phyloP scores from a whole-genome alignment of 768 basidiomycete genomes.

The Serendipita sp. region DNA sequence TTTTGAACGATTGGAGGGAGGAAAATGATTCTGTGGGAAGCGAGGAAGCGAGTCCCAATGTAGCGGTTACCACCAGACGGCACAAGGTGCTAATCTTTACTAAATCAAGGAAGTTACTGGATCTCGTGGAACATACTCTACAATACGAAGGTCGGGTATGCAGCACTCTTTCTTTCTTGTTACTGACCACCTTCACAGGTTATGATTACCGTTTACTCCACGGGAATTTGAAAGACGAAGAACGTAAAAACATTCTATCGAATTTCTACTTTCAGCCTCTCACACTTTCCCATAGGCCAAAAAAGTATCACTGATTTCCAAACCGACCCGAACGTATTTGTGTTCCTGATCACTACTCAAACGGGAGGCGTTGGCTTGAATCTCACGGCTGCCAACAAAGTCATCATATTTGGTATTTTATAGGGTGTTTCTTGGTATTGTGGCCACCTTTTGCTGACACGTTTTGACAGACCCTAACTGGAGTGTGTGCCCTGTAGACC shows the following conservation, averaged over 20 bases:
- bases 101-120: constrained; percentile 77
- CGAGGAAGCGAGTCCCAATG: constrained; percentile 39
- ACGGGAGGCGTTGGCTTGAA: constrained; percentile 89
- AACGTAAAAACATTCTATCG: constrained; percentile 43
- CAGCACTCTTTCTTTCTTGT: constrained; percentile 6
- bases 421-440: constrained; percentile 11
- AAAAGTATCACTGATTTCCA: constrained; percentile 75
- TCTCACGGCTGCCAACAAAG: constrained; percentile 84
- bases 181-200: constrained; percentile 21
- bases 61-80: not conserved
- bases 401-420: constrained; percentile 67
- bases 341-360: constrained; percentile 81
- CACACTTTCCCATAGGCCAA: constrained; percentile 43
- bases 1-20: not conserved
- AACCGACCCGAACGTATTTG: constrained; percentile 48
- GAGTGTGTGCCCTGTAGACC: constrained; percentile 42
- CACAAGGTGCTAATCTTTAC: constrained; percentile 93
- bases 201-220: constrained; percentile 61
- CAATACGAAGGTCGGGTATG: constrained; percentile 31
- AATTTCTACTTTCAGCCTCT: too few relatives aligned
- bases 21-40: constrained; percentile 45
- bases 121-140: constrained; percentile 70
- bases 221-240: constrained; percentile 50
- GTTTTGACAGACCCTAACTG: constrained; percentile 64
- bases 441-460: not conserved